Conservation (phyloP, 257 asterid species). For the Cynanchum wilfordii region DNA sequence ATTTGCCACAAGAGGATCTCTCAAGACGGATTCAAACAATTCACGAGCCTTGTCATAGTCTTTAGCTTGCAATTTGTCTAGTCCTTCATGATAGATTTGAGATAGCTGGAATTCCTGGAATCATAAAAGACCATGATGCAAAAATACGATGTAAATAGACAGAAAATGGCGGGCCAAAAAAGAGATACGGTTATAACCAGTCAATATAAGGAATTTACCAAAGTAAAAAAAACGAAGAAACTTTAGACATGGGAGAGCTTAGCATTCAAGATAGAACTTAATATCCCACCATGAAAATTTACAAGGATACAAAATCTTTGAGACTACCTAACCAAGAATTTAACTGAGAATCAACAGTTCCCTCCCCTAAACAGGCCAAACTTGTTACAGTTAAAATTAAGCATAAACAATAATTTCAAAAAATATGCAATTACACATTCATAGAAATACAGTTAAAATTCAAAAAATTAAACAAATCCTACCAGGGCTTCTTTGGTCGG, state of each 20-base stretch:
- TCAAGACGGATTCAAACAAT: constrained; percentile 67
- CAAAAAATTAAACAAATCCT: constrained; percentile 16
- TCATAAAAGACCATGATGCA: constrained; percentile 14
- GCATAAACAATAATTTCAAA: neutral
- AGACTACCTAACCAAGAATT: neutral
- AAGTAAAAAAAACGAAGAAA: neutral
- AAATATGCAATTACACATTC: constrained; percentile 3
- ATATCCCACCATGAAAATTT: neutral
- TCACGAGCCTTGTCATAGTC: constrained; percentile 83
- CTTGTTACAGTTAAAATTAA: neutral
- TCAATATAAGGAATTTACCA: neutral
- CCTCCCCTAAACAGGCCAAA: neutral
- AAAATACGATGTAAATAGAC: neutral
- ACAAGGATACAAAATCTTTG: neutral
- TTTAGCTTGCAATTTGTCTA: constrained; percentile 70
- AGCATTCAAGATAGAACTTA: neutral
- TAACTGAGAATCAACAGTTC: neutral
- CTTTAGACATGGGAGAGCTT: neutral
- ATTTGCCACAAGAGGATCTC: constrained; percentile 77
- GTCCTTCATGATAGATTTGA: constrained; percentile 90
- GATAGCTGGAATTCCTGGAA: constrained; percentile 85
- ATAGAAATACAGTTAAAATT: neutral
- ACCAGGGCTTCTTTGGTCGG: constrained; percentile 99
- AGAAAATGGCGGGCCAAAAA: constrained; percentile 2
- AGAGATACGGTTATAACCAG: constrained; percentile 1